Evolutionary conservation across 2,329 filamentous ascomycete species (phyloP).

Genomic region (Penicillium sclerotiorum): DNA sequence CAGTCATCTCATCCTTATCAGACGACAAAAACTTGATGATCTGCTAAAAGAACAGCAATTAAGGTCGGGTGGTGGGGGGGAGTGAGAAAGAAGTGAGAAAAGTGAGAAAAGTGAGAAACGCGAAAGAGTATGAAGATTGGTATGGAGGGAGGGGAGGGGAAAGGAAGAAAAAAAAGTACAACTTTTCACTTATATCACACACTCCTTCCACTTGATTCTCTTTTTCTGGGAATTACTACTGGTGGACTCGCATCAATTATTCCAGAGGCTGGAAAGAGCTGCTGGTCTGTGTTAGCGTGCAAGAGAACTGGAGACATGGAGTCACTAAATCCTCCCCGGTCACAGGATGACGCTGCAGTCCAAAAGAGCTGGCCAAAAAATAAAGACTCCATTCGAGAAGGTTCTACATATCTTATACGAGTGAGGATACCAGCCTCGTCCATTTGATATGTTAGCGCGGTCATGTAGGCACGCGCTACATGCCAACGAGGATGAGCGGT

Average conservation of each 20-base stretch:
- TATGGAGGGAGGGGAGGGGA: neutral
- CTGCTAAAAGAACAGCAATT: neutral
- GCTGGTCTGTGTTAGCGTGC: slow-evolving; percentile 35
- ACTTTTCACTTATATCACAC: slow-evolving; percentile 14
- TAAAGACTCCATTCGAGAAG: slow-evolving; percentile 21
- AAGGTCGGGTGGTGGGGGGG: slow-evolving; percentile 1
- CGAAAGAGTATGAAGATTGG: neutral
- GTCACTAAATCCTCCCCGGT: slow-evolving; percentile 28
- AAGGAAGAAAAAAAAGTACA: slow-evolving; percentile 13
- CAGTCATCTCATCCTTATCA: neutral
- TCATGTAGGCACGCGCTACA: neutral
- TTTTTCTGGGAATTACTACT: slow-evolving; percentile 17
- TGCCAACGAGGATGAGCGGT: slow-evolving; percentile 12
- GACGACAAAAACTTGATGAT: neutral
- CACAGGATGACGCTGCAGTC: slow-evolving; percentile 9
- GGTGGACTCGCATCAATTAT: slow-evolving; percentile 25
- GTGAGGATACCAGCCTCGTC: neutral
- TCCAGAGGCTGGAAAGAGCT: slow-evolving; percentile 34
- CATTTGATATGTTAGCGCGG: neutral
- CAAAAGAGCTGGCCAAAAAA: slow-evolving; percentile 1
- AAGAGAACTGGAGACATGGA: slow-evolving; percentile 30
- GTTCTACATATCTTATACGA: slow-evolving; percentile 7
- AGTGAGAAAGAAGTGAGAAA: neutral
- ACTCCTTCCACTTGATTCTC: slow-evolving; percentile 17
- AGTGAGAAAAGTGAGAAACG: neutral